A percentile compares a stretch with the other conserved stretches of the same genome.
Conservation (phyloP, 2,329 filamentous ascomycete genomes). For the Venturiaceae sp. region DNA sequence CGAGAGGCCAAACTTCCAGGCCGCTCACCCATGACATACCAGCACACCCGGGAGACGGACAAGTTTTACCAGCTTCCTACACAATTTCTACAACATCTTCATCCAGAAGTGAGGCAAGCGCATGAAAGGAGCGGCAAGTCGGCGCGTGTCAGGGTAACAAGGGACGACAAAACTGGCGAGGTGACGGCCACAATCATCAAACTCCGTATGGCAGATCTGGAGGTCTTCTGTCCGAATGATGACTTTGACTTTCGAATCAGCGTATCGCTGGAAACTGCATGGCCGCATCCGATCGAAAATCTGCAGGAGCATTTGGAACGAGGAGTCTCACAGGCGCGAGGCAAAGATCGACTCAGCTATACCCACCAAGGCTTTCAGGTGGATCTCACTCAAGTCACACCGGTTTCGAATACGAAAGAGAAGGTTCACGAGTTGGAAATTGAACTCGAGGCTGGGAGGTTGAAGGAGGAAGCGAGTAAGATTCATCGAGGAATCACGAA, state of each 20-base stretch:
- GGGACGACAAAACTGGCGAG: conserved; percentile 61
- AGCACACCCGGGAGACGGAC: conserved; percentile 74
- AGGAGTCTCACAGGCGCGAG: conserved; percentile 47
- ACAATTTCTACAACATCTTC: conserved; percentile 15
- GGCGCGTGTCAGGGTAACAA: conserved; percentile 46
- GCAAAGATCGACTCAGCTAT: conserved; percentile 89
- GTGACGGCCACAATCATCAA: conserved; percentile 83
- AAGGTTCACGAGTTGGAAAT: conserved; percentile 78
- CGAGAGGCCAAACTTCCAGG: conserved; percentile 38
- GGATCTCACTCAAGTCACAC: conserved; percentile 84
- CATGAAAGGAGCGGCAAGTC: conserved; percentile 45
- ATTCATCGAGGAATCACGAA: conserved; percentile 44
- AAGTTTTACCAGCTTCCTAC: conserved; percentile 69
- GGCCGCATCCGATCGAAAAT: conserved; percentile 48
- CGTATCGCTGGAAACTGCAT: conserved; percentile 89
- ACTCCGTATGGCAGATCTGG: conserved; percentile 76
- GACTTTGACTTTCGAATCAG: conserved; percentile 88
- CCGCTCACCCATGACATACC: conserved; percentile 64
- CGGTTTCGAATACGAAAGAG: conserved; percentile 24
- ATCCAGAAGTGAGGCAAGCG: conserved; percentile 44
- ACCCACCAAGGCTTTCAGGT: conserved; percentile 79
- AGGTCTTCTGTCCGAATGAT: conserved; percentile 68
- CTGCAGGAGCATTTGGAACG: conserved; percentile 30
- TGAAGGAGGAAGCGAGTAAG: conserved; percentile 56
- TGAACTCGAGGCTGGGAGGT: conserved; percentile 53